Conservation (phyloP, 1,284 basidiomycete genomes). For the Sanghuangporus sanghuang region DNA sequence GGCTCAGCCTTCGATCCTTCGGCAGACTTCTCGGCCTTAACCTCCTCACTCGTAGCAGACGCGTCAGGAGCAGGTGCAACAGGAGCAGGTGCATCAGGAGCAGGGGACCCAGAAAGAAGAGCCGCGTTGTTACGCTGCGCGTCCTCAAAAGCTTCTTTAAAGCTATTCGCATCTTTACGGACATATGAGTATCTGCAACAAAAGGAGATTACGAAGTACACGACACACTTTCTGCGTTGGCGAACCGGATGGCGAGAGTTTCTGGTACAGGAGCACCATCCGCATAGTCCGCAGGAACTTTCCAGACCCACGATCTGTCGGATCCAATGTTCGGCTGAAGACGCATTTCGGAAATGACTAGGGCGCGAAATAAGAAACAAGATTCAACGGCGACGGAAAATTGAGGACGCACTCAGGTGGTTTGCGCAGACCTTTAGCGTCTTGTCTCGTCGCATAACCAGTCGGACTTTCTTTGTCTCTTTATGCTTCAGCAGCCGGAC, state of each 20-base stretch:
- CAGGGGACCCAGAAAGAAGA: constrained; percentile 22
- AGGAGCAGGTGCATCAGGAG: constrained; percentile 26
- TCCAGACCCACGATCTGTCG: constrained; percentile 99
- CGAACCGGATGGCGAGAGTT: constrained; percentile 97
- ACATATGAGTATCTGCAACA: constrained; percentile 1
- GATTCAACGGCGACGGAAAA: background rate
- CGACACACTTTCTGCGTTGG: constrained; percentile 88
- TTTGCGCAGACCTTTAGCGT: constrained; percentile 99
- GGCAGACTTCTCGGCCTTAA: constrained; percentile 22
- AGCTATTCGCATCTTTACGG: constrained; percentile 72
- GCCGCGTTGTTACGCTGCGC: constrained; percentile 71
- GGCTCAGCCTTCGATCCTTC: constrained; percentile 25
- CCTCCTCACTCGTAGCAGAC: constrained; percentile 26
- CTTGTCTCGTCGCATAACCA: constrained; percentile 99
- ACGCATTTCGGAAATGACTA: constrained; percentile 89
- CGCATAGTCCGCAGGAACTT: constrained; percentile 92
- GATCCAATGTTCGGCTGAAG: constrained; percentile 98
- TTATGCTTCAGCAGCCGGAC: constrained; percentile 87
- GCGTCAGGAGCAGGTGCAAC: constrained; percentile 22
- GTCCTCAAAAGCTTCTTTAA: constrained; percentile 84
- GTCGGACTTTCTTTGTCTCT: constrained; percentile 85
- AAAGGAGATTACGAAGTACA: constrained; percentile 12
- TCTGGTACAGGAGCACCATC: constrained; percentile 86
- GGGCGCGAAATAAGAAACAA: background rate
- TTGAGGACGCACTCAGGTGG: constrained; percentile 74